Percentiles rank a stretch among this genome's conserved stretches.
phyloP scores from a whole-genome alignment of 73 alveolate genomes.

The Diophrys appendiculata region DNA sequence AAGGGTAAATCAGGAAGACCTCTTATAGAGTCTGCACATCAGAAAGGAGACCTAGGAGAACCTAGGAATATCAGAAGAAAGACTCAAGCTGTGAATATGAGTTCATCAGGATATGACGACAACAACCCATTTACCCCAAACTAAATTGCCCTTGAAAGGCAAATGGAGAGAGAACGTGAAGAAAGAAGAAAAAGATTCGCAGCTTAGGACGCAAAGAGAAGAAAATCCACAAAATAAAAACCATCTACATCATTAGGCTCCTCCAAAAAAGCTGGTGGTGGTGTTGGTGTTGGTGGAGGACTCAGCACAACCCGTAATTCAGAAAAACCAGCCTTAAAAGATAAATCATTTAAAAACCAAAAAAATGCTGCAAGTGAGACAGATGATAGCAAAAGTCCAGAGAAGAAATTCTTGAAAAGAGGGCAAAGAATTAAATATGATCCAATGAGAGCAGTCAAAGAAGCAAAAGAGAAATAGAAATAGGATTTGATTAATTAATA shows the following conservation, averaged over 20 bases:
- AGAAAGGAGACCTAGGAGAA: background rate
- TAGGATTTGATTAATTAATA: background rate
- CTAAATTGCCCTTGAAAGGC: background rate
- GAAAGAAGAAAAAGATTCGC: too few species aligned
- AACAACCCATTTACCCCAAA: background rate
- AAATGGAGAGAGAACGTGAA: background rate
- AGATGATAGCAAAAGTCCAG: background rate
- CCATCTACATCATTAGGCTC: background rate
- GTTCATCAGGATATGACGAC: background rate
- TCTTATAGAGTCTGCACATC: background rate
- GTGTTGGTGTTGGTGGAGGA: too few species aligned
- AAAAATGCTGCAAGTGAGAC: background rate
- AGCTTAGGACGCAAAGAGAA: too few species aligned
- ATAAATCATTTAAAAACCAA: background rate
- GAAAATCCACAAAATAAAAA: too few species aligned
- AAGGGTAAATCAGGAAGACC: background rate
- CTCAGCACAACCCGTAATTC: too few species aligned
- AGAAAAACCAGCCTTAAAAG: background rate
- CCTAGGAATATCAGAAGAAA: background rate
- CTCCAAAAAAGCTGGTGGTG: background rate
- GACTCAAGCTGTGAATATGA: background rate
- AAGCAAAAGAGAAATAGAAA: constrained; percentile 26
- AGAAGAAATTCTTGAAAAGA: constrained; percentile 14
- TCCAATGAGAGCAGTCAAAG: constrained; percentile 36
- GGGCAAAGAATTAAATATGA: constrained; percentile 15